Evolutionary conservation across 129 eudicot genomes (phyloP).

Genomic region (Pittosporum tobira): DNA sequence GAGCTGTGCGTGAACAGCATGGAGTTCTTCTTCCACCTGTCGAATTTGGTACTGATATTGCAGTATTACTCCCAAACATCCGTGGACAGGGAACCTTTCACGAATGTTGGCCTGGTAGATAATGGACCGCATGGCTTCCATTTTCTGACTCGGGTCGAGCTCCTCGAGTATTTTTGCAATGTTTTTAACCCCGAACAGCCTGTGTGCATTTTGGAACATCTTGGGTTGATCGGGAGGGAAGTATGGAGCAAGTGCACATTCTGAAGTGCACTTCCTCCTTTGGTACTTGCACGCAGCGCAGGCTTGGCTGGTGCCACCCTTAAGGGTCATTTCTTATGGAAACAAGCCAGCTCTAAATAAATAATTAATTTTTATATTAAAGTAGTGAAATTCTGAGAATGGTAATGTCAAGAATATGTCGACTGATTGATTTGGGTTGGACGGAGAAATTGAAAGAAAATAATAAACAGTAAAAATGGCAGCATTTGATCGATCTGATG

Average conservation of each 20-base stretch:
- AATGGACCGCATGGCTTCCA: conserved; percentile 65
- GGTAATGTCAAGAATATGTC: neutral
- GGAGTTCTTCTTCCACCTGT: conserved; percentile 43
- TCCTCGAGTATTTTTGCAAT: conserved; percentile 45
- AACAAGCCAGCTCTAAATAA: conserved; percentile 1
- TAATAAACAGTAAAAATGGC: neutral
- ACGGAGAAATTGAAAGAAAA: neutral
- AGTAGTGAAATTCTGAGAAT: neutral
- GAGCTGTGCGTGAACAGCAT: conserved; percentile 42
- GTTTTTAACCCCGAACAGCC: conserved; percentile 63
- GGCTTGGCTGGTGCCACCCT: conserved; percentile 78
- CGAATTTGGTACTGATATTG: conserved; percentile 34
- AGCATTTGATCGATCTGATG: too few relatives aligned
- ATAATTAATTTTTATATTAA: neutral
- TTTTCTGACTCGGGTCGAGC: conserved; percentile 32
- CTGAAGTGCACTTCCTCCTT: conserved; percentile 67
- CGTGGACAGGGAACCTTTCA: conserved; percentile 53
- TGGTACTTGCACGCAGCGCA: conserved; percentile 97
- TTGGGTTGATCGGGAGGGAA: conserved; percentile 85
- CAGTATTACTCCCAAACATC: conserved; percentile 45
- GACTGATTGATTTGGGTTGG: conserved; percentile 1
- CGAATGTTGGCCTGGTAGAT: conserved; percentile 61
- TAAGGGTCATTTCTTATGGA: conserved; percentile 52
- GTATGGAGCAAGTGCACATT: conserved; percentile 71
- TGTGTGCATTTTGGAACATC: conserved; percentile 61